phyloP scores from a whole-genome alignment of 306 rosid genomes.

The Cyamopsis tetragonoloba region DNA sequence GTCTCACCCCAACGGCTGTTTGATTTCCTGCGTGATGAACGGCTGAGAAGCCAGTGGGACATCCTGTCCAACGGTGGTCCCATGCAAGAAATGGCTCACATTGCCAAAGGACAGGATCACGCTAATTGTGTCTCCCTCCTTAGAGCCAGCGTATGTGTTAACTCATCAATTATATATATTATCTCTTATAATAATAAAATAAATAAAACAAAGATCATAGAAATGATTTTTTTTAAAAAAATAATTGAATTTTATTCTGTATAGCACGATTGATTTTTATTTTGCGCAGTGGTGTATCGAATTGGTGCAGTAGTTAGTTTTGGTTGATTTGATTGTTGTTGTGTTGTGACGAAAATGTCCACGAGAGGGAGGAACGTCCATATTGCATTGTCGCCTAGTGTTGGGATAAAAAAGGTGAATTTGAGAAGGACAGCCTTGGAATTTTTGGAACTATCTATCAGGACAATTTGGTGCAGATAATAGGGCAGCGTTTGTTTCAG shows the following conservation, averaged over 20 bases:
- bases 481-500: conserved; percentile 43
- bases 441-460: conserved; percentile 57
- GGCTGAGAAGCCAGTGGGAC: conserved; percentile 92
- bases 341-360: conserved; percentile 39
- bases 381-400: conserved; percentile 3
- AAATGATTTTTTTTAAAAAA: not conserved
- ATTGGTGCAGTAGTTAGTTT: not conserved
- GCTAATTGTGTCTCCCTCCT: conserved; percentile 90
- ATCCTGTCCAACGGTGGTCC: conserved; percentile 95
- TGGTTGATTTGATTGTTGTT: not conserved
- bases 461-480: conserved; percentile 39
- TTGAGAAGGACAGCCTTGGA: conserved; percentile 39
- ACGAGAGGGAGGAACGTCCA: conserved; percentile 16
- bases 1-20: conserved; percentile 52
- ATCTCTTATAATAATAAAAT: too few species aligned
- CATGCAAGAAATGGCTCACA: conserved; percentile 96
- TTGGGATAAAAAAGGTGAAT: conserved; percentile 21
- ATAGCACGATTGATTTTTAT: too few species aligned
- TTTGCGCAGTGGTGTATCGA: too few species aligned
- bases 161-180: not conserved
- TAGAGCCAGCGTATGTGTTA: conserved; percentile 59
- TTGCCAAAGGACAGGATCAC: conserved; percentile 85
- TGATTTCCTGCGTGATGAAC: conserved; percentile 76
- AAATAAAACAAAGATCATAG: not conserved
- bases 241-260: too few species aligned